Base-by-base conservation (phyloP, 805 yeast genomes). In the Teunomyces tritomae region DNA sequence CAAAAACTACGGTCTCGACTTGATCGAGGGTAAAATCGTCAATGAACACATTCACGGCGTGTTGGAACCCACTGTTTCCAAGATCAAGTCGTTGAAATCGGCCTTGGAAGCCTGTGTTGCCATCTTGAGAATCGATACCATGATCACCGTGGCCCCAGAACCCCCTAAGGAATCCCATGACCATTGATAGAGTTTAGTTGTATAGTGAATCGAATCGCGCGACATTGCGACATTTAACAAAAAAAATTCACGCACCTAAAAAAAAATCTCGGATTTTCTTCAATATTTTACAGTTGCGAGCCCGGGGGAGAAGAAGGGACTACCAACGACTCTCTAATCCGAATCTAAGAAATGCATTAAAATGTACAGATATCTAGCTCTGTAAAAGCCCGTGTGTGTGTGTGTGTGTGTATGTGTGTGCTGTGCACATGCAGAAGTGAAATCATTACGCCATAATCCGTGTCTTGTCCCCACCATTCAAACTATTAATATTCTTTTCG, bases 91-190 rank as follows among this genome's bases (percentile, higher is more conserved):
- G 8, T 80, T 95, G 65, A 91, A 95, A 70, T 85, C 95, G 50
- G 98, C 99, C 5, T 80, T 94, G 57, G 99, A 94, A 75, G 99
- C 99, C 2, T 94, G 99, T 72, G 84, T 95, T 68, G 96, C 98
- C 30, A 94, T 94, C 54, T 77, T 95, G 60, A 85, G 99, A 77
- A 94, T 94, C 62, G 99, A 94, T 68, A 94, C 99, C 44, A 91
- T 92, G 96, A 92, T 94, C 62, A 88, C 89, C 43, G 96, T 94
- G 52, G 95, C 92, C 60, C 99, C 99, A 9, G 99, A 94, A 64
- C 90, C 87, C 43, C 89, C 86, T 54, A 83, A 82, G 72, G 96
- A 91, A 72, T 91, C 92, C 20, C 97, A 92, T 65, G 96, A 73
- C 47, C 96, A 90, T 70, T 83, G 66, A 53, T 24, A 10, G 24